Base-by-base conservation (phyloP, 495 filamentous ascomycete genomes). In the Pyrenopolyporus hunteri region DNA sequence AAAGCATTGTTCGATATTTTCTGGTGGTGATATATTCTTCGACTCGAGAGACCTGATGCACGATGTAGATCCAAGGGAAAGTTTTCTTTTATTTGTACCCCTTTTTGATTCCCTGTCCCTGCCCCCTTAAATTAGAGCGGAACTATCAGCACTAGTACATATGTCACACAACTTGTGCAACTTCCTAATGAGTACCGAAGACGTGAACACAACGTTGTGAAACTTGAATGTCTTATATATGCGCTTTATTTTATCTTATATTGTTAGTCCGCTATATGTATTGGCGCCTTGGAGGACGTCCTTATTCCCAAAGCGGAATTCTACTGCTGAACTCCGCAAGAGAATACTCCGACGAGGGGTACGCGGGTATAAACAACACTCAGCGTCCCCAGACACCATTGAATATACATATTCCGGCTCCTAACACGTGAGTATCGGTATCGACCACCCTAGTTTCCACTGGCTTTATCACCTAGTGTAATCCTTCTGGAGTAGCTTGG, bases 401-500 rank as follows among this genome's bases (percentile, higher is more conserved):
- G 26, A 29, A 28, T n/a, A 25, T 32, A 33, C 40, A 36, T 32
- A 37, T 46, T 39, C 7, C 5, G 26, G 35, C 16, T n/a, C n/a
- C 7, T 3, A 13, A 29, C 22, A 36, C 22, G 14, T 8, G 13
- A 8, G 13, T 17, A 10, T n/a, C 7, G 23, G 6, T 20, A 20
- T 19, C 11, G 11, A 32, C 7, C 17, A 44, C 29, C 31, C 2
- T 45, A 2, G 9, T 23, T 3, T 39, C 9, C 28, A 16, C 22
- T 33, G 22, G 23, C 13, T 44, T 59, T 79, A 89, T n/a, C n/a
- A n/a, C 47, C 64, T 70, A 20, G 89, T 92, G 69, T 95, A 97
- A 69, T 92, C 81, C 80, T 92, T 93, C 81, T 97, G 93, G 71
- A 97, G 79, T 70, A 90, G 68, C 85, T 92, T 96, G 40, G 91